Evolutionary conservation across 2,329 filamentous ascomycete species (phyloP).

Genomic region (Didymella lethalis): DNA sequence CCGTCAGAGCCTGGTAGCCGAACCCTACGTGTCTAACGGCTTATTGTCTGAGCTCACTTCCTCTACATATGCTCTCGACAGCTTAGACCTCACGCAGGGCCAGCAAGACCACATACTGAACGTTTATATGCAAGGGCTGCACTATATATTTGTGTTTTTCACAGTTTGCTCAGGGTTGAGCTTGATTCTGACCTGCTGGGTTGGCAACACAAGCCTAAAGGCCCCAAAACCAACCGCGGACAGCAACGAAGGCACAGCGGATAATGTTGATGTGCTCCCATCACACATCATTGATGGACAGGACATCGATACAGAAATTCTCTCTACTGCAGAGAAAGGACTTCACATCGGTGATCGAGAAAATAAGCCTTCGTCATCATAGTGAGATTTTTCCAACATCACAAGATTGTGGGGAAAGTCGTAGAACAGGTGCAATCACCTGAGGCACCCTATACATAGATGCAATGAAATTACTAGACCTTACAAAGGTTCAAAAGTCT

Average conservation of each 20-base stretch:
- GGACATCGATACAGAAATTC: neutral
- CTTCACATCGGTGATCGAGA: neutral
- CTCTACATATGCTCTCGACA: conserved; percentile 30
- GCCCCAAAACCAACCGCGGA: conserved; percentile 29
- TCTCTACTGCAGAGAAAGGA: neutral
- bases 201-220: conserved; percentile 36
- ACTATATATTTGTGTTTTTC: conserved; percentile 34
- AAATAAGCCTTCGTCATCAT: neutral
- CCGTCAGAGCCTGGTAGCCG: conserved; percentile 16
- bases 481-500: neutral
- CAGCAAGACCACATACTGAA: conserved; percentile 13
- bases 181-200: conserved; percentile 29
- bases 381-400: neutral
- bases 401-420: too few species aligned
- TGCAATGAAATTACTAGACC: neutral
- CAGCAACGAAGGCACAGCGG: conserved; percentile 9
- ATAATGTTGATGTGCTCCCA: neutral
- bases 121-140: conserved; percentile 30
- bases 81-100: conserved; percentile 17
- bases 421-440: too few species aligned
- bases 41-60: conserved; percentile 30
- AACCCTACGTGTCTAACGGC: conserved; percentile 21
- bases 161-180: conserved; percentile 26
- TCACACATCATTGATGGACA: neutral
- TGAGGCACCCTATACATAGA: neutral